Conservation (phyloP, 2,329 filamentous ascomycete species). For the Xylaria sp. region DNA sequence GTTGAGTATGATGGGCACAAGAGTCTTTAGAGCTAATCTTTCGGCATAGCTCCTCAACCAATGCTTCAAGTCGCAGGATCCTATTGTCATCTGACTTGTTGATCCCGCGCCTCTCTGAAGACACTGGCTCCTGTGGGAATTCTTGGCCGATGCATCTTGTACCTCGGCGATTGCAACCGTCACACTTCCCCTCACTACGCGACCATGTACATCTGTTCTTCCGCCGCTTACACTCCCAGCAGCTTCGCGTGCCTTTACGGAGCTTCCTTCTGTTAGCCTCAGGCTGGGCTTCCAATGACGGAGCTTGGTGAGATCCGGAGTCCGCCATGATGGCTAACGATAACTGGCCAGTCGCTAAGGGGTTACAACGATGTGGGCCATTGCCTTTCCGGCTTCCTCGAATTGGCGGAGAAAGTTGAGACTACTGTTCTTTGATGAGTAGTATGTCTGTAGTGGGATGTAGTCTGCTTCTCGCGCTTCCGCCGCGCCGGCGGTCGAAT, state of each 20-base stretch:
- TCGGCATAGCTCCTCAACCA: constrained; percentile 25
- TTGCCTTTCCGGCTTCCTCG: background rate
- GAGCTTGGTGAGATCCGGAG: constrained; percentile 15
- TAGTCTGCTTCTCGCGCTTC: constrained; percentile 13
- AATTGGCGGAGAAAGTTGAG: background rate
- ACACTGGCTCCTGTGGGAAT: constrained; percentile 20
- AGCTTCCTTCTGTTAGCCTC: constrained; percentile 28
- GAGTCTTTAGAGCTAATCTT: constrained; percentile 8
- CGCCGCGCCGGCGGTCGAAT: constrained; percentile 38
- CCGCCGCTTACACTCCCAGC: constrained; percentile 39
- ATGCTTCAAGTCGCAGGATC: constrained; percentile 29
- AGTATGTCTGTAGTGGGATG: background rate
- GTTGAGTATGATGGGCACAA: background rate
- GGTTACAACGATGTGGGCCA: background rate
- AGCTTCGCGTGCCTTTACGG: constrained; percentile 37
- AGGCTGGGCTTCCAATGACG: constrained; percentile 7
- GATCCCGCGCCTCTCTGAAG: background rate
- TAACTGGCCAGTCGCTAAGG: background rate
- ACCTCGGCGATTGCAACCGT: constrained; percentile 30
- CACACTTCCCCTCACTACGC: constrained; percentile 24
- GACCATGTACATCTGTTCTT: constrained; percentile 37
- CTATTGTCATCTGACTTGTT: constrained; percentile 21
- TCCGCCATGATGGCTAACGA: constrained; percentile 21
- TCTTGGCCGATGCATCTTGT: constrained; percentile 34
- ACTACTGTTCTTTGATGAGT: background rate